phyloP scores from a whole-genome alignment of 2,329 filamentous ascomycete species.

The Penicillium palitans region DNA sequence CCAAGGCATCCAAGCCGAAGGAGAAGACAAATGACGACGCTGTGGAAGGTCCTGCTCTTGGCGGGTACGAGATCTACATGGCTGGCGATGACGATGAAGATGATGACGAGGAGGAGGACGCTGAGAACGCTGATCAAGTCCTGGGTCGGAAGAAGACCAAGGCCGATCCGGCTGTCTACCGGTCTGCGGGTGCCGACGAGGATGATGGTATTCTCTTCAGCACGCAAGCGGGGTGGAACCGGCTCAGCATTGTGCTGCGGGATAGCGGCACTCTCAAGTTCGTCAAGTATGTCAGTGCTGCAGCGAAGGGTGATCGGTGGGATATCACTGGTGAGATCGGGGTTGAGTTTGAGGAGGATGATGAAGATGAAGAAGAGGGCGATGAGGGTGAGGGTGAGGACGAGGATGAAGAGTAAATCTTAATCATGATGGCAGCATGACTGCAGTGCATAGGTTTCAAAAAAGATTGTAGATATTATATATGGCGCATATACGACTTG shows the following conservation, averaged over 20 bases:
- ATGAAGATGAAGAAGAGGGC: constrained; percentile 41
- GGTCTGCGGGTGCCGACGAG: constrained; percentile 63
- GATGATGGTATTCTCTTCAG: constrained; percentile 73
- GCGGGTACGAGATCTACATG: constrained; percentile 77
- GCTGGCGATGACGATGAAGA: constrained; percentile 73
- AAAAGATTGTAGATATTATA: constrained; percentile 12
- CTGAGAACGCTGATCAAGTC: constrained; percentile 34
- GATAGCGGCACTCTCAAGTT: constrained; percentile 87
- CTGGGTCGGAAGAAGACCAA: constrained; percentile 37
- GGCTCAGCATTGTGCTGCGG: constrained; percentile 82
- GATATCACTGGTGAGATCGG: constrained; percentile 80
- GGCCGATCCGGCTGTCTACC: constrained; percentile 82
- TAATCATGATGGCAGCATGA: not conserved
- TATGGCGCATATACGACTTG: constrained; percentile 2
- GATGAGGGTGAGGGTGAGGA: constrained; percentile 38
- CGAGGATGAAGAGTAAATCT: constrained; percentile 22
- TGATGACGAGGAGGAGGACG: constrained; percentile 52
- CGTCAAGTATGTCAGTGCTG: constrained; percentile 88
- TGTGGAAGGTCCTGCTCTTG: constrained; percentile 43
- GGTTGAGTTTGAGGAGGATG: constrained; percentile 61
- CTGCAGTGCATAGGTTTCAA: not conserved
- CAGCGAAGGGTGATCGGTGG: constrained; percentile 86
- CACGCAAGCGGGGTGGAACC: constrained; percentile 78
- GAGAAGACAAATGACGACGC: constrained; percentile 27
- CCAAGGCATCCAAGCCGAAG: constrained; percentile 38